These are phyloP conservation scores for Flagelloscypha sp. DNA, from an alignment of 768 basidiomycete genomes.

Conservation along the genomic window DNA sequence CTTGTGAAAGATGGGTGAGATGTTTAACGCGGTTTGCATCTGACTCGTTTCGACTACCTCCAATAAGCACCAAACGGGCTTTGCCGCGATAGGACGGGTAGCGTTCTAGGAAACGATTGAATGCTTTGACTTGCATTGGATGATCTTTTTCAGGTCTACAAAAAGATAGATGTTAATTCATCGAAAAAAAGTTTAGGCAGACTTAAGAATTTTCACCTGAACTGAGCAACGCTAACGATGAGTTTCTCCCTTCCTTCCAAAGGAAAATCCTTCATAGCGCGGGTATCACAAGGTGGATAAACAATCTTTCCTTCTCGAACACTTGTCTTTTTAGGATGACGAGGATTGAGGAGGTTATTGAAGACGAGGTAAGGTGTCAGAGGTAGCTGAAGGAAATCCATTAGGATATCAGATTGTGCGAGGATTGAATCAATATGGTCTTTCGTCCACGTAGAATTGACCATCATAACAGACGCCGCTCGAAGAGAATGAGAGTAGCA, in stretches of 20 bases:
- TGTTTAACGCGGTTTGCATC: constrained; percentile 64
- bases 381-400: constrained; percentile 35
- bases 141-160: constrained; percentile 93
- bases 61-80: constrained; percentile 68
- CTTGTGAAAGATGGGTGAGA: constrained; percentile 48
- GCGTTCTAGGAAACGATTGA: constrained; percentile 45
- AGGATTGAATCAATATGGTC: constrained; percentile 75
- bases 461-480: constrained; percentile 74
- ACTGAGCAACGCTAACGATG: constrained; percentile 87
- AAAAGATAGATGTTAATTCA: constrained; percentile 1
- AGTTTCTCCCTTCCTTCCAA: constrained; percentile 49
- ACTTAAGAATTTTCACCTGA: constrained; percentile 46
- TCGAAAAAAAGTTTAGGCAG: background rate
- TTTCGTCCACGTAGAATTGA: constrained; percentile 94
- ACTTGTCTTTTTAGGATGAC: constrained; percentile 6
- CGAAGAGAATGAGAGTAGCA: constrained; percentile 72
- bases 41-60: constrained; percentile 72
- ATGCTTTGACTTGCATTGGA: constrained; percentile 63
- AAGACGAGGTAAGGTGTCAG: constrained; percentile 33
- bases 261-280: constrained; percentile 51
- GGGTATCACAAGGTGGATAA: constrained; percentile 90
- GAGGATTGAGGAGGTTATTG: constrained; percentile 20
- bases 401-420: constrained; percentile 38
- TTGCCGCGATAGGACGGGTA: constrained; percentile 49
- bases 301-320: constrained; percentile 40